phyloP scores from a whole-genome alignment of 176 grass and related monocot genomes.

The Alopecurus myosuroides region DNA sequence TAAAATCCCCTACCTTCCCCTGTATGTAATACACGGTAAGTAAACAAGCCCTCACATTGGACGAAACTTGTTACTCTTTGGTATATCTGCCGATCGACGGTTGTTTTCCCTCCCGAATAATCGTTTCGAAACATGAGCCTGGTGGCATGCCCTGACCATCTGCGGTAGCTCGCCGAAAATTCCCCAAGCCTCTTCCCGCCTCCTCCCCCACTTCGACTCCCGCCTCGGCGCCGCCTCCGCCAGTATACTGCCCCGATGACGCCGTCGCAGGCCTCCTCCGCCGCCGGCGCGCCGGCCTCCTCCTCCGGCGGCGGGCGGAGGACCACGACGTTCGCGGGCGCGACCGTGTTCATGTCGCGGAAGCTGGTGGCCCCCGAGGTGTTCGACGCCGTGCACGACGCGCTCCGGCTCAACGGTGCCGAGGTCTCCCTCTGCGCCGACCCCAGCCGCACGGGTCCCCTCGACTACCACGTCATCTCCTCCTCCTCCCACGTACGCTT shows the following conservation, averaged over 20 bases:
- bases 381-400: slow-evolving; percentile 81
- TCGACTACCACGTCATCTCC: slow-evolving; percentile 85
- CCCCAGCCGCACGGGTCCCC: slow-evolving; percentile 39
- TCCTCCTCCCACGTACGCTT: slow-evolving; percentile 71
- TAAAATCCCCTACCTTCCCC: too few relatives aligned
- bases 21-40: too few relatives aligned
- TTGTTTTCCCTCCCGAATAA: not conserved
- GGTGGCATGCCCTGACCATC: not conserved
- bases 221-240: not conserved
- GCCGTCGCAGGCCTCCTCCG: slow-evolving; percentile 10
- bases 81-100: not conserved
- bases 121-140: not conserved
- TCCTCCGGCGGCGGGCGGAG: slow-evolving; percentile 22
- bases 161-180: not conserved
- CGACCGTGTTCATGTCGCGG: slow-evolving; percentile 82
- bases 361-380: slow-evolving; percentile 82
- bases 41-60: too few relatives aligned
- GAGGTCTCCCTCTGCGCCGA: slow-evolving; percentile 66
- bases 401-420: slow-evolving; percentile 90
- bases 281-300: not conserved
- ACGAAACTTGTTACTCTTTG: too few relatives aligned
- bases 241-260: slow-evolving; percentile 22
- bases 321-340: slow-evolving; percentile 61
- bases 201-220: not conserved
- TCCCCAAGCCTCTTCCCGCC: slow-evolving; percentile 14